phyloP scores from a whole-genome alignment of 2,329 filamentous ascomycete genomes.

The Fusarium sp. region DNA sequence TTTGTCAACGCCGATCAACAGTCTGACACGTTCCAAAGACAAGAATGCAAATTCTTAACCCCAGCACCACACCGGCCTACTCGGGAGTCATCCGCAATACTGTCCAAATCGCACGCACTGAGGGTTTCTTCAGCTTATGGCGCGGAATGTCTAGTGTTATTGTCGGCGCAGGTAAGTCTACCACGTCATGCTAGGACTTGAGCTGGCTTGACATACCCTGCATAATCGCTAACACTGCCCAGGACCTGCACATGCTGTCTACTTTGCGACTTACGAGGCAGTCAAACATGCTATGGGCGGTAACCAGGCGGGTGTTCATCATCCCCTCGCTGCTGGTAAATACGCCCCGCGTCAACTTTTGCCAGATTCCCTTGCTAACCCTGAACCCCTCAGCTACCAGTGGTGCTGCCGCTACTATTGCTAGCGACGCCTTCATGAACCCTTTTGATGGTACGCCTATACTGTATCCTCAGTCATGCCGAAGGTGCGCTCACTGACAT shows the following conservation, averaged over 20 bases:
- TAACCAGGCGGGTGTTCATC: conserved; percentile 87
- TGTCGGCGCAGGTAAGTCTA: conserved; percentile 83
- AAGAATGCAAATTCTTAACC: conserved; percentile 96
- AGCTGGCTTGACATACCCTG: conserved; percentile 17
- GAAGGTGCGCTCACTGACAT: conserved; percentile 10
- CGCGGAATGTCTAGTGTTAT: conserved; percentile 96
- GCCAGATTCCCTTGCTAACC: conserved; percentile 16
- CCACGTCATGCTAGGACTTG: conserved; percentile 32
- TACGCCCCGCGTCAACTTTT: not conserved
- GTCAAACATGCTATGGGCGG: conserved; percentile 97
- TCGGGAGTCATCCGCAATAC: conserved; percentile 92
- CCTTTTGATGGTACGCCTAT: conserved; percentile 88
- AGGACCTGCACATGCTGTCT: conserved; percentile 97
- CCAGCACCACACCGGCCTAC: conserved; percentile 83
- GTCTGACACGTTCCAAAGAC: conserved; percentile 69
- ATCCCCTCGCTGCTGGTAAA: conserved; percentile 91
- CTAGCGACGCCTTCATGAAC: conserved; percentile 98
- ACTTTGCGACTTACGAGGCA: conserved; percentile 97
- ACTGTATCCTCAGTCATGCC: conserved; percentile 42
- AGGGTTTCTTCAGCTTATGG: conserved; percentile 94
- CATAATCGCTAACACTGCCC: conserved; percentile 27
- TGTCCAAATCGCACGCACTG: conserved; percentile 88
- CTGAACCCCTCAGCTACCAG: conserved; percentile 75
- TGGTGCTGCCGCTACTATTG: conserved; percentile 94
- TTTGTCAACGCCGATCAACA: conserved; percentile 7